Conservation (phyloP, 257 asterid species). For the Primulina tabacum region DNA sequence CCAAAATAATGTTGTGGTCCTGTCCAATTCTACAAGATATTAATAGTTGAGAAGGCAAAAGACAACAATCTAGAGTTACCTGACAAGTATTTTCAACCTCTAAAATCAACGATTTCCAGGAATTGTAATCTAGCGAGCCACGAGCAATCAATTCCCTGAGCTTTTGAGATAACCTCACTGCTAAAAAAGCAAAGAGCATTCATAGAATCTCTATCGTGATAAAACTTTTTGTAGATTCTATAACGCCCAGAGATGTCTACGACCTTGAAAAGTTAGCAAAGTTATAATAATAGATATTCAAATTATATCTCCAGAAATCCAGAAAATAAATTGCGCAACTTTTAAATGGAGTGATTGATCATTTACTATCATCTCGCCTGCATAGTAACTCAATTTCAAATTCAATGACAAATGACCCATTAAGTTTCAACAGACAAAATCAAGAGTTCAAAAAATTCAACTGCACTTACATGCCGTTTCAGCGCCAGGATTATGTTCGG, state of each 20-base stretch:
- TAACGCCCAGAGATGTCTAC: background rate
- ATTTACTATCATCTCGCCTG: background rate
- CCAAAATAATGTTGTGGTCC: background rate
- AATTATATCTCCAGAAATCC: background rate
- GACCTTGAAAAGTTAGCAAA: background rate
- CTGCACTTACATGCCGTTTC: background rate
- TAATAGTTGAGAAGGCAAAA: background rate
- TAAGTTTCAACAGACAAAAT: background rate
- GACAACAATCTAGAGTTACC: conserved; percentile 40
- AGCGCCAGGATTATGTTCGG: background rate
- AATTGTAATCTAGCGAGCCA: conserved; percentile 50
- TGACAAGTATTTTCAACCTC: conserved; percentile 55
- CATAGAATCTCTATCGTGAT: conserved; percentile 20
- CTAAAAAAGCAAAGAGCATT: conserved; percentile 35
- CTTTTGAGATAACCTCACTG: conserved; percentile 39
- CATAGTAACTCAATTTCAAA: background rate
- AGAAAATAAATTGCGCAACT: background rate
- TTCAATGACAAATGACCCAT: background rate
- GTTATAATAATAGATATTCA: background rate
- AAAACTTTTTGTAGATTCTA: background rate
- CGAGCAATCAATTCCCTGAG: conserved; percentile 52
- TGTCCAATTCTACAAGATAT: background rate
- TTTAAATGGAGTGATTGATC: conserved; percentile 1
- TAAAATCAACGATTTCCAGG: conserved; percentile 59
- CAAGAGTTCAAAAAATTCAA: background rate